Conservation (phyloP, 495 filamentous ascomycete genomes). For the Penicillium bovifimosum region DNA sequence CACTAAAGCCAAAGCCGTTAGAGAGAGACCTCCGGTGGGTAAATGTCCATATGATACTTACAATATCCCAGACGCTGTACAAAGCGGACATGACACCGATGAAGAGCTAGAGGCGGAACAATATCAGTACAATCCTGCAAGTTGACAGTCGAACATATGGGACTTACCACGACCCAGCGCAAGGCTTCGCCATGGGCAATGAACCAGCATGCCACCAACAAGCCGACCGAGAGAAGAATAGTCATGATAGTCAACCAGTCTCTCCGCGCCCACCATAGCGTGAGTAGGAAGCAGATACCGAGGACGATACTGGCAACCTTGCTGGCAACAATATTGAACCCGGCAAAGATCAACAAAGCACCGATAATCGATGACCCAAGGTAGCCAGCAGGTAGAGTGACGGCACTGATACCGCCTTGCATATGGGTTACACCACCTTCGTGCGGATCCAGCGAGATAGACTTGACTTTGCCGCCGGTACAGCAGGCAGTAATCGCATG, state of each 20-base stretch:
- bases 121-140: not conserved
- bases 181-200: slow-evolving; percentile 68
- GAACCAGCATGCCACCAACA: slow-evolving; percentile 74
- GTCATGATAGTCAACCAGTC: slow-evolving; percentile 74
- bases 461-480: slow-evolving; percentile 67
- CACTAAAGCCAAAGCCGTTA: slow-evolving; percentile 38
- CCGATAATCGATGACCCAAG: slow-evolving; percentile 71
- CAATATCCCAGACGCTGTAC: slow-evolving; percentile 82
- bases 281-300: slow-evolving; percentile 68
- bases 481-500: slow-evolving; percentile 69
- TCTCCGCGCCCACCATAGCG: slow-evolving; percentile 71
- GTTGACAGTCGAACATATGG: not conserved
- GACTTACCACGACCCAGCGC: slow-evolving; percentile 60
- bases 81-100: slow-evolving; percentile 75
- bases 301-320: slow-evolving; percentile 70
- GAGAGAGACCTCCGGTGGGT: not conserved
- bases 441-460: slow-evolving; percentile 63
- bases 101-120: slow-evolving; percentile 44
- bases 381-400: slow-evolving; percentile 75
- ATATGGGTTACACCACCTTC: slow-evolving; percentile 74
- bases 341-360: slow-evolving; percentile 71
- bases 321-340: slow-evolving; percentile 73
- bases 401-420: slow-evolving; percentile 66
- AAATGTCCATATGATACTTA: slow-evolving; percentile 30
- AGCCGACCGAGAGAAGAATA: slow-evolving; percentile 59